Evolutionary conservation across 257 asterid genomes (phyloP), one percentile per base, ranked within the genome.

Genomic region (Petunia secreta): DNA sequence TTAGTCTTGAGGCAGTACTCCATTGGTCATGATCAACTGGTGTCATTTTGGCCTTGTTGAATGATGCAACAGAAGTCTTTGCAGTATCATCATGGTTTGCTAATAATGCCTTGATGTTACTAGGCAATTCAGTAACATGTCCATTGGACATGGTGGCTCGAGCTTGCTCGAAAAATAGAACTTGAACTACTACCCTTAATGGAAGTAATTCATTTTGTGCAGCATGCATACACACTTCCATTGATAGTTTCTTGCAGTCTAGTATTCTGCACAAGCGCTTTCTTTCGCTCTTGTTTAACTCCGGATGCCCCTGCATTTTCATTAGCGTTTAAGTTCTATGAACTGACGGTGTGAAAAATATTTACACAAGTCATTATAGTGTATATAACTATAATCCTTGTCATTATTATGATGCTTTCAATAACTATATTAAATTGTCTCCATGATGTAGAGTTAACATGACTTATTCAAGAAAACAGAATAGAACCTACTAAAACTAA

Each of bases 201-300:
- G 98, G 98, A 6, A 94, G 97, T 85, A 91, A 86, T 82, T 94
- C 98, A 78, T 94, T 94, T 59, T 91, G 97, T 34, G 98, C 98
- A 38, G 98, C 98, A 38, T 93, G 98, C 93, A 90, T 89, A 75
- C 98, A 94, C 0, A 91, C 90, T 57, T 94, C 92, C 81, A 90
- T 84, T 0, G 98, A 94, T 37, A 94, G 69, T 58, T 93, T 91
- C 64, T 88, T 93, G 91, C 98, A 93, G 87, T 93, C 96, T 36
- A 94, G 59, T 15, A 82, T 83, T 25, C 93, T 84, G 68, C 98
- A 94, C 0, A 94, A 64, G 2, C 95, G 88, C 82, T 93, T 94
- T 62, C 96, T 85, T 80, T 94, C 98, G 1, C 90, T 89, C 89
- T 94, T 94, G 85, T 78, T 89, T 8, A 94, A 90, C 75, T 89